Percentiles rank a stretch among this genome's conserved stretches.
Conservation (phyloP, 2,329 filamentous ascomycete species). For the Exophiala aquamarina region DNA sequence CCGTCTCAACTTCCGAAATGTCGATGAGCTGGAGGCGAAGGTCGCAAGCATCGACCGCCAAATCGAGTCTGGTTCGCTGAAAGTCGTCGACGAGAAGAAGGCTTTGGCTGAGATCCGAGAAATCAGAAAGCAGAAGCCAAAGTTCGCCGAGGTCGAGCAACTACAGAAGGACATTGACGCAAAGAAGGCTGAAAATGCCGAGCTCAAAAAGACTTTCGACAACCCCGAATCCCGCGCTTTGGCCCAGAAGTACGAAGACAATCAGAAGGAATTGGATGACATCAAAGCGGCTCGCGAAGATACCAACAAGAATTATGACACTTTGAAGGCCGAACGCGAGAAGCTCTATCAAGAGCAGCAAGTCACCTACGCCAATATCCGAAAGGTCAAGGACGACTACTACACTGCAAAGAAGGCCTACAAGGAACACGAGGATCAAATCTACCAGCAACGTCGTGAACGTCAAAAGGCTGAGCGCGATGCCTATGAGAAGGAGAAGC, state of each 20-base stretch:
- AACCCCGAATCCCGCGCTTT: constrained; percentile 88
- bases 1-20: constrained; percentile 80
- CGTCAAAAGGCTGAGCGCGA: constrained; percentile 77
- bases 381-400: constrained; percentile 87
- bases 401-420: constrained; percentile 79
- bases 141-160: constrained; percentile 80
- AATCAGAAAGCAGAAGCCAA: constrained; percentile 87
- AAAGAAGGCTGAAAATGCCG: constrained; percentile 80
- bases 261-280: constrained; percentile 82
- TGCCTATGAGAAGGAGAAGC: constrained; percentile 48
- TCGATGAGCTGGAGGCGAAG: constrained; percentile 82
- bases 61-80: constrained; percentile 87
- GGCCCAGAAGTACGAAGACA: constrained; percentile 78
- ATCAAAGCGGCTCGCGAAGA: constrained; percentile 93
- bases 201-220: constrained; percentile 84
- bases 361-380: constrained; percentile 77
- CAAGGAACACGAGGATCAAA: constrained; percentile 79
- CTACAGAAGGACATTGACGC: constrained; percentile 87
- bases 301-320: constrained; percentile 82
- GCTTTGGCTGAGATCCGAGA: constrained; percentile 77
- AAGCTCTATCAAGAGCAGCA: constrained; percentile 83
- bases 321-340: constrained; percentile 80
- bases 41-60: constrained; percentile 79
- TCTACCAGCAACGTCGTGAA: constrained; percentile 72
- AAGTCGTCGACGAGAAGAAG: constrained; percentile 97